These are phyloP conservation scores for Nemania serpens DNA, from an alignment of 2,329 filamentous ascomycete genomes.

Conservation along the genomic window DNA sequence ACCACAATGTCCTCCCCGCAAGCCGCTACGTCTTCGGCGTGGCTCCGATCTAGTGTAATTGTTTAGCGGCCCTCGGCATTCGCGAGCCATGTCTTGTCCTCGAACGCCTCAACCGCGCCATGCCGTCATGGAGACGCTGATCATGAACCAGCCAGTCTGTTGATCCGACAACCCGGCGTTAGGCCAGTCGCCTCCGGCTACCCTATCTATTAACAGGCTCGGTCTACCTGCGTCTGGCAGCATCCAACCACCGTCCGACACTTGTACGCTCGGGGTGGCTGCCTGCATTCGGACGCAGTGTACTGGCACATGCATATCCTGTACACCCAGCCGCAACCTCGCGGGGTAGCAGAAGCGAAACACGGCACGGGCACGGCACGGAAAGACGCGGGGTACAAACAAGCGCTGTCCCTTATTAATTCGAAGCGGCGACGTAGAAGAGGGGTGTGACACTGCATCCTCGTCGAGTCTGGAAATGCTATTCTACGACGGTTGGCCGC, in stretches of 20 bases:
- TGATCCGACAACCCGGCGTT: no score
- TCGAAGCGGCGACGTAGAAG: neutral
- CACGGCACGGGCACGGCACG: no score
- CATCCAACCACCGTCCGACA: neutral
- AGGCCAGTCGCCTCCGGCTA: no score
- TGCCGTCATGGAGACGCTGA: neutral
- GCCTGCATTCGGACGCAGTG: neutral
- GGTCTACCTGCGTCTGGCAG: neutral
- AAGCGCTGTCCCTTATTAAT: no score
- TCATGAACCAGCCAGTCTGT: no score
- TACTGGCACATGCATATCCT: neutral
- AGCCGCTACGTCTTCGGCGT: neutral
- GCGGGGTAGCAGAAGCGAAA: neutral
- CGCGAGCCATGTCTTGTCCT: conserved; percentile 23
- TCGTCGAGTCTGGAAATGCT: neutral
- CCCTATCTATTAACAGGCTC: no score
- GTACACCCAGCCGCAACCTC: neutral
- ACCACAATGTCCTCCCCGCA: neutral
- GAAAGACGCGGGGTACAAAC: no score
- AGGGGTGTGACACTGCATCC: neutral
- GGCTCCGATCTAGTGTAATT: neutral
- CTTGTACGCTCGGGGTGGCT: neutral
- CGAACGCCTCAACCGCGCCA: conserved; percentile 13
- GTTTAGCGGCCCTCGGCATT: conserved; percentile 3
- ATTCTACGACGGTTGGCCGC: neutral